Conservation (phyloP, 1,284 basidiomycete genomes). For the Gymnopus androsaceus region DNA sequence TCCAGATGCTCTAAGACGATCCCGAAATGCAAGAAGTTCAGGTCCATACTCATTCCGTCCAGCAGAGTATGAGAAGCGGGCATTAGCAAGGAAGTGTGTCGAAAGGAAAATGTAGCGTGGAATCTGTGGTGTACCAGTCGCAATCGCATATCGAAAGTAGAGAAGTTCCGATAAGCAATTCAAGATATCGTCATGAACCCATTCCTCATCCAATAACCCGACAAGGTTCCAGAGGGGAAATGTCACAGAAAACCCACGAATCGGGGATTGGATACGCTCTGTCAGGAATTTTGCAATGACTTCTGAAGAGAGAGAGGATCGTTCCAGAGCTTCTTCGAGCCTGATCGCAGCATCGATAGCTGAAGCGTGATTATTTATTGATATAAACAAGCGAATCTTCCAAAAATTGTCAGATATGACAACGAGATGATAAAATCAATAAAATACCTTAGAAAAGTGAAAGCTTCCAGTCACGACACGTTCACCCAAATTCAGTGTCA, state of each 20-base stretch:
- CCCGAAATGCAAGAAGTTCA: not conserved
- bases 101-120: not conserved
- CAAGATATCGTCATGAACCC: conserved; percentile 27
- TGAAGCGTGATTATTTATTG: not conserved
- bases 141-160: conserved; percentile 19
- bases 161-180: conserved; percentile 26
- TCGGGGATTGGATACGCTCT: conserved; percentile 12
- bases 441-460: conserved; percentile 24
- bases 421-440: not conserved
- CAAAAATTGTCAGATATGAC: not conserved
- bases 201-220: conserved; percentile 25
- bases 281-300: not conserved
- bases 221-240: conserved; percentile 27
- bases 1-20: not conserved
- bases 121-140: not conserved
- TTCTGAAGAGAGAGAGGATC: not conserved
- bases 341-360: not conserved
- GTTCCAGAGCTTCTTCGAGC: not conserved
- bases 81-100: not conserved
- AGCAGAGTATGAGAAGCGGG: not conserved
- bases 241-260: conserved; percentile 18
- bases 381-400: not conserved
- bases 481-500: conserved; percentile 3
- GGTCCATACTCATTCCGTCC: not conserved
- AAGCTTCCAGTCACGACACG: not conserved